These are phyloP conservation scores for Emericellopsis terricola DNA, from an alignment of 495 filamentous ascomycete genomes.

Conservation along the genomic window DNA sequence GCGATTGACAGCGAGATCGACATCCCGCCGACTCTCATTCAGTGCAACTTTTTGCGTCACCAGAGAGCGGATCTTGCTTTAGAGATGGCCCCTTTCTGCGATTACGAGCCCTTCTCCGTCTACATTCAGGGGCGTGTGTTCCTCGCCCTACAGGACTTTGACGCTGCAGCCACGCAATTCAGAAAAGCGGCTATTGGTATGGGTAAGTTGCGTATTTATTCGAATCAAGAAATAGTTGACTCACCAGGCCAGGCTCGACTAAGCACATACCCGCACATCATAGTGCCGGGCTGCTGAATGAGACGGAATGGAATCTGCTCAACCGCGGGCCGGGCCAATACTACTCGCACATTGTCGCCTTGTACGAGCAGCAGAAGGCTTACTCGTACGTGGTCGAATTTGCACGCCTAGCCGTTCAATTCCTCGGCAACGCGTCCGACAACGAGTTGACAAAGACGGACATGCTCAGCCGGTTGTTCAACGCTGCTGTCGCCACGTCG, in stretches of 20 bases:
- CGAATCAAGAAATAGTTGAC: not conserved
- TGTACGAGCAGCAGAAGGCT: constrained; percentile 61
- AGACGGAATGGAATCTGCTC: constrained; percentile 53
- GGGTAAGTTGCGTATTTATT: constrained; percentile 32
- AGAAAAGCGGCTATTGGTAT: constrained; percentile 67
- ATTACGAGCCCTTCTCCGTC: constrained; percentile 48
- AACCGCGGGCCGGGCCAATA: constrained; percentile 65
- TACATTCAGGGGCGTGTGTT: constrained; percentile 77
- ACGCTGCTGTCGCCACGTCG: constrained; percentile 53
- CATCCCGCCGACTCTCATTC: constrained; percentile 32
- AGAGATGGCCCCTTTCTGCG: constrained; percentile 55
- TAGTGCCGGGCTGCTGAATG: constrained; percentile 44
- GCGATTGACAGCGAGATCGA: constrained; percentile 30
- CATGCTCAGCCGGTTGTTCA: constrained; percentile 68
- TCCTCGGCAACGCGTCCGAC: constrained; percentile 21
- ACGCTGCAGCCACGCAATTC: constrained; percentile 59
- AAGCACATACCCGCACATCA: constrained; percentile 11
- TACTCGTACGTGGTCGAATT: constrained; percentile 75
- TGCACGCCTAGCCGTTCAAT: constrained; percentile 59
- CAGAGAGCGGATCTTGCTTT: constrained; percentile 53
- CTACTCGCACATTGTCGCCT: constrained; percentile 64
- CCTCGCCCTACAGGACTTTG: constrained; percentile 51
- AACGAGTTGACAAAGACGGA: constrained; percentile 34
- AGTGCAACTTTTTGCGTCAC: constrained; percentile 52
- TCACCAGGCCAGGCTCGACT: no score